phyloP scores from a whole-genome alignment of 1,284 basidiomycete genomes.

The Agaricales sp. region DNA sequence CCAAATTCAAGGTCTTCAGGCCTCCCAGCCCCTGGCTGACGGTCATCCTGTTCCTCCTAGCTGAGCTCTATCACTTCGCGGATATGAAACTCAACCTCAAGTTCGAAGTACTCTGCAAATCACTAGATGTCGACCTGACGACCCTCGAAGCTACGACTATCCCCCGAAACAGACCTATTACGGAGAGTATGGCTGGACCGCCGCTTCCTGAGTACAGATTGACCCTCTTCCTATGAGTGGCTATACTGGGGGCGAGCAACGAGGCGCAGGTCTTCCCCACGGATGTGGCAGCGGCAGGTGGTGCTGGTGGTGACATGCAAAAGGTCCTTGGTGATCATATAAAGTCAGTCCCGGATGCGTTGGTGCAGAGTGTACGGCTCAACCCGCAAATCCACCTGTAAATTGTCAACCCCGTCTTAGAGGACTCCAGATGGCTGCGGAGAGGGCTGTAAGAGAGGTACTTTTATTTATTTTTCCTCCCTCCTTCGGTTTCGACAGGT shows the following conservation, averaged over 20 bases:
- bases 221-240: constrained; percentile 61
- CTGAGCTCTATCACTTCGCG: constrained; percentile 94
- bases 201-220: constrained; percentile 64
- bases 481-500: constrained; percentile 5
- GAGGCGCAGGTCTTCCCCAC: constrained; percentile 31
- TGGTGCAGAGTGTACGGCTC: constrained; percentile 73
- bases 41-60: constrained; percentile 86
- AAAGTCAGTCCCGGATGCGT: constrained; percentile 67
- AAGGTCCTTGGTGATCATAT: constrained; percentile 61
- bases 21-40: constrained; percentile 98
- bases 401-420: constrained; percentile 75
- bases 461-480: constrained; percentile 13
- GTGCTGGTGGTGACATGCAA: constrained; percentile 34
- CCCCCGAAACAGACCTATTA: constrained; percentile 63
- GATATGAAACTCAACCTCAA: constrained; percentile 96
- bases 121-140: constrained; percentile 83
- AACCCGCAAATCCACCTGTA: constrained; percentile 65
- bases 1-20: constrained; percentile 85
- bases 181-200: constrained; percentile 29
- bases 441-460: constrained; percentile 91
- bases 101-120: constrained; percentile 95
- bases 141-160: constrained; percentile 79
- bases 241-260: constrained; percentile 41
- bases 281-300: background rate
- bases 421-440: constrained; percentile 90